Evolutionary conservation across 2,329 filamentous ascomycete species (phyloP).

Genomic region (Metarhizium anisopliae): DNA sequence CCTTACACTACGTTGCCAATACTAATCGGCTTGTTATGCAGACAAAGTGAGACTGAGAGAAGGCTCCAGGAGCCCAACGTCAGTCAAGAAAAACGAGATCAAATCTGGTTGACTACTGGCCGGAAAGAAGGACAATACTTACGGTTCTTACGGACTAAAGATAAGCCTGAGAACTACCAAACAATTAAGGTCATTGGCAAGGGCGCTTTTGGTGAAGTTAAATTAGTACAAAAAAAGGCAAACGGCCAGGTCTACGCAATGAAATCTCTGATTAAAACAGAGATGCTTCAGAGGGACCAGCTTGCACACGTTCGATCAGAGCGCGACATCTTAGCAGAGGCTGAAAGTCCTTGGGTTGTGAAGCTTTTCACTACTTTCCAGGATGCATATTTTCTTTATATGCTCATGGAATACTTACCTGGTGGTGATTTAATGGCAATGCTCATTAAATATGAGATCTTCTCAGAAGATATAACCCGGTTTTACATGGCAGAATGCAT

Average conservation of each 20-base stretch:
- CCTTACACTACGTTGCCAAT: background rate
- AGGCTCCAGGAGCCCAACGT: conserved; percentile 71
- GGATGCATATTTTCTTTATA: conserved; percentile 90
- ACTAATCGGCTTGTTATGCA: conserved; percentile 25
- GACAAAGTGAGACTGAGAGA: conserved; percentile 85
- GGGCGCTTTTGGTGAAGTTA: conserved; percentile 96
- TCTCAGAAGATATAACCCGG: conserved; percentile 96
- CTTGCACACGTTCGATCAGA: conserved; percentile 94
- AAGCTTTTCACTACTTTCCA: conserved; percentile 98
- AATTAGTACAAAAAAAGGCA: conserved; percentile 90
- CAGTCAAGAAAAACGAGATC: conserved; percentile 66
- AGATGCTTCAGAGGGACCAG: conserved; percentile 99
- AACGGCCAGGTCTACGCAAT: conserved; percentile 97
- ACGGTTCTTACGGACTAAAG: conserved; percentile 47
- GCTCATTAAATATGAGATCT: conserved; percentile 99
- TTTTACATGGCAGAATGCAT: conserved; percentile 99
- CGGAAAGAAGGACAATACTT: conserved; percentile 88
- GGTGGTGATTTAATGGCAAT: conserved; percentile 99
- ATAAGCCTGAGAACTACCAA: conserved; percentile 77
- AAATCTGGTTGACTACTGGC: conserved; percentile 75
- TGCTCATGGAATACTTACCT: conserved; percentile 98
- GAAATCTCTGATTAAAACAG: conserved; percentile 96
- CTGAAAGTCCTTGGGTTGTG: conserved; percentile 98
- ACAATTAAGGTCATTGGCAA: conserved; percentile 98
- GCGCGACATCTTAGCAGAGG: conserved; percentile 94